phyloP scores from a whole-genome alignment of 371 early-diverging fungal species.

The Syncephalastrum contaminatum region DNA sequence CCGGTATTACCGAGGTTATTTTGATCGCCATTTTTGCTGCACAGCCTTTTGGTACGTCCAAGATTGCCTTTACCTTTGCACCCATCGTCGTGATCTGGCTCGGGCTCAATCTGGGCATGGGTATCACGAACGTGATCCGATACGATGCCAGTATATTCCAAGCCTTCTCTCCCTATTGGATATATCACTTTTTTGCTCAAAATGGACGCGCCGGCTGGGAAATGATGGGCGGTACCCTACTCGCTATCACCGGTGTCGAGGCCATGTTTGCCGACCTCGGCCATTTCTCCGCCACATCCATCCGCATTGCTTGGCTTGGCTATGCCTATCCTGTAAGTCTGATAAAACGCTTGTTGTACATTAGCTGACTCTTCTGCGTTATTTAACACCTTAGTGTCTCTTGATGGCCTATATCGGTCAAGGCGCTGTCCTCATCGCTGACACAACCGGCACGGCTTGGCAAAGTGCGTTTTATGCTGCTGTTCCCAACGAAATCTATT shows the following conservation, averaged over 20 bases:
- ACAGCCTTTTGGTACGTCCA: constrained; percentile 53
- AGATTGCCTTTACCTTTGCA: constrained; percentile 39
- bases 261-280: constrained; percentile 57
- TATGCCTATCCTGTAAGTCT: constrained; percentile 28
- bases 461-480: constrained; percentile 17
- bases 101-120: constrained; percentile 33
- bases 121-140: constrained; percentile 47
- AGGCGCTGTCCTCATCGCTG: constrained; percentile 36
- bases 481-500: constrained; percentile 19
- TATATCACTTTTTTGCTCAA: constrained; percentile 23
- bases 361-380: background rate
- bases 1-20: constrained; percentile 30
- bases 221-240: constrained; percentile 38
- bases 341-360: background rate
- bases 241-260: constrained; percentile 54
- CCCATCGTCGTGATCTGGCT: constrained; percentile 56
- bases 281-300: constrained; percentile 43
- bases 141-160: constrained; percentile 20
- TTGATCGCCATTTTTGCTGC: constrained; percentile 40
- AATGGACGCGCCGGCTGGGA: constrained; percentile 21
- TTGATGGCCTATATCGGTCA: constrained; percentile 42
- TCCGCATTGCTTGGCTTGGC: constrained; percentile 34
- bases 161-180: constrained; percentile 33
- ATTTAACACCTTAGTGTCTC: constrained; percentile 12
- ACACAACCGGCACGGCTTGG: constrained; percentile 22